Percentiles rank a stretch among this genome's conserved stretches.
Conservation (phyloP, 768 basidiomycete genomes). For the Termitomyces sp. region DNA sequence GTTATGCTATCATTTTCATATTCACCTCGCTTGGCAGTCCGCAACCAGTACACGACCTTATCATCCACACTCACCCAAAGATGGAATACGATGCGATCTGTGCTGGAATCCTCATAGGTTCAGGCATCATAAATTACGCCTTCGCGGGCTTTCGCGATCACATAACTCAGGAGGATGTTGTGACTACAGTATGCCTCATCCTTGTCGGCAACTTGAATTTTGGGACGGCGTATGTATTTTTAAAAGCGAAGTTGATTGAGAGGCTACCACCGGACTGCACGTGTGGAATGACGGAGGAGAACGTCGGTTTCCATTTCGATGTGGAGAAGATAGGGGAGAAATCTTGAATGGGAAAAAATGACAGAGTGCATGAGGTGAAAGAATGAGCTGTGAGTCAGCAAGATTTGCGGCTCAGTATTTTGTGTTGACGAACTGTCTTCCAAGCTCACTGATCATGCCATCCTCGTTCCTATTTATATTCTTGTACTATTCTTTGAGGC, state of each 20-base stretch:
- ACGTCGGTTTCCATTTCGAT: not conserved
- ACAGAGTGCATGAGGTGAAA: not conserved
- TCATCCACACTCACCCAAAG: not conserved
- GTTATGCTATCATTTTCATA: conserved; percentile 11
- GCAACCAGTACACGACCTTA: not conserved
- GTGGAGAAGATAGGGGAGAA: not conserved
- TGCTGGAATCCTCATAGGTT: conserved; percentile 10
- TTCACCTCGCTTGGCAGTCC: not conserved
- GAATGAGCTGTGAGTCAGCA: not conserved
- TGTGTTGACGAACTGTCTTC: not conserved
- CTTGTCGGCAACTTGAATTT: conserved; percentile 3
- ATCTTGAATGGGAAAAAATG: not conserved
- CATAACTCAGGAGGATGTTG: not conserved
- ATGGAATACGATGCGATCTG: conserved; percentile 7
- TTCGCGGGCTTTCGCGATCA: conserved; percentile 6
- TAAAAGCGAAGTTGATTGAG: conserved; percentile 6
- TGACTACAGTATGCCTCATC: conserved; percentile 4
- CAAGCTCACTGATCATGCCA: no score
- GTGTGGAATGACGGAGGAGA: not conserved
- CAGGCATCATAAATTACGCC: conserved; percentile 10
- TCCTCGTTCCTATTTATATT: no score
- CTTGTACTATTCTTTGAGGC: no score
- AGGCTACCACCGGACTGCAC: not conserved
- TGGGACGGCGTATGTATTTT: conserved; percentile 10
- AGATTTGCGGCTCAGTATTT: not conserved